These are phyloP conservation scores for Pistacia vera DNA, from an alignment of 345 rosid species.

Conservation along the genomic window DNA sequence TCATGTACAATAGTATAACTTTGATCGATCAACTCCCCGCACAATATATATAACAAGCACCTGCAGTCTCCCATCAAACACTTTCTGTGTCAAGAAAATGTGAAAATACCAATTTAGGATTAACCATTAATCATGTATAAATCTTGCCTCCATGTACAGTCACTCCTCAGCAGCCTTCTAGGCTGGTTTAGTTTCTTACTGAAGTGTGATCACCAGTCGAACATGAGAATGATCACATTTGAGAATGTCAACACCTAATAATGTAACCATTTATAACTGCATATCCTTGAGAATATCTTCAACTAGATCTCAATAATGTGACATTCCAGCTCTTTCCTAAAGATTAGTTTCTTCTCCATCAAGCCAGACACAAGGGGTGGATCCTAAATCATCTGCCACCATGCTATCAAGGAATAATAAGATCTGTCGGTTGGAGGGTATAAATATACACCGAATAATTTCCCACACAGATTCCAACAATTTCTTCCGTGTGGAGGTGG, in stretches of 20 bases:
- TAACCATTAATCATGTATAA: constrained; percentile 5
- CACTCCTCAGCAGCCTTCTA: neutral
- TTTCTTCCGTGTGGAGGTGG: constrained; percentile 45
- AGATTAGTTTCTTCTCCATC: constrained; percentile 51
- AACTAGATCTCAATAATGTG: constrained; percentile 53
- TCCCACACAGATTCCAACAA: constrained; percentile 63
- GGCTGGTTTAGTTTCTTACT: constrained; percentile 10
- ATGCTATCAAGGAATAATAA: constrained; percentile 47
- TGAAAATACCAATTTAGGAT: neutral
- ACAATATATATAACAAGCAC: constrained; percentile 1
- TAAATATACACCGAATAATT: constrained; percentile 47
- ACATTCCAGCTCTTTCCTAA: constrained; percentile 67
- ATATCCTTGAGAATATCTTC: constrained; percentile 58
- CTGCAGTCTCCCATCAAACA: constrained; percentile 6
- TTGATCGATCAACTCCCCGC: neutral
- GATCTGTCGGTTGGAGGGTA: constrained; percentile 52
- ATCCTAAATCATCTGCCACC: constrained; percentile 50
- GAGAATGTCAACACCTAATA: constrained; percentile 2
- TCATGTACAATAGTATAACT: constrained; percentile 6
- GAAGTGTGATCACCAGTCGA: constrained; percentile 5
- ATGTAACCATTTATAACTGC: constrained; percentile 7
- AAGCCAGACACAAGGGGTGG: constrained; percentile 61
- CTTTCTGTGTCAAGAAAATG: neutral
- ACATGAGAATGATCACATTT: neutral
- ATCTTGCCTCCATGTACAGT: constrained; percentile 14